Evolutionary conservation across 352 stramenopile species (phyloP), one percentile per base, ranked within the genome.

Genomic region (Phytophthora boehmeriae): DNA sequence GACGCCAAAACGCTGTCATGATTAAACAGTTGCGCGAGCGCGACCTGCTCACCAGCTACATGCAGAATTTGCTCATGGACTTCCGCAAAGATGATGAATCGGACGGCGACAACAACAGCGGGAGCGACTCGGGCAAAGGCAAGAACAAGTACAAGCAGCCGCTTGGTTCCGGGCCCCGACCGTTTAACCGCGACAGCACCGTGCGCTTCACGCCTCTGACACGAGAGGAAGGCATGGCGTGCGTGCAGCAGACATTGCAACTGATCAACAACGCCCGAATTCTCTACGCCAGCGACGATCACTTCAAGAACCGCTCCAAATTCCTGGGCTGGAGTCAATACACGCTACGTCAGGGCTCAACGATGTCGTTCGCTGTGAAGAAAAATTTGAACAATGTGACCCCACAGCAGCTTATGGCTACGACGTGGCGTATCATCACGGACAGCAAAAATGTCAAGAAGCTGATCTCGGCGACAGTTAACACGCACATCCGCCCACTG

Each of bases 271-370:
- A 61, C 35, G 69, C 77, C 0, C 71, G 73, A 10, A 20, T 68
- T 28, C 59, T 69, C 16, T 71, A 80, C 53, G 71, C 56, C 2
- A 62, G 41, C n/a, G 66, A 77, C 35, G 41, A 62, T n/a, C 60
- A 52, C 17, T 75, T 73, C 54, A 45, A 32, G 11, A 63, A 59
- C 38, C 59, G 65, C 11, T 73, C 68, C 42, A 67, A 39, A 64
- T 86, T 68, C 76, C 81, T 76, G 45, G 80, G 68, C 23, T 89
- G 77, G 76, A 79, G 49, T 16, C 78, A 88, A 30, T 77, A 73
- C 38, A 76, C 73, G 23, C 54, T 63, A 27, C 75, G 65, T 0
- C 53, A 71, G 20, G 73, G 68, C 38, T 44, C 71, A 20, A 78
- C 73, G 14, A 78, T 88, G 55, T 78, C 66, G 16, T 90, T 90